Base-by-base conservation (phyloP, 2,329 filamentous ascomycete species). In the Fusarium redolens region DNA sequence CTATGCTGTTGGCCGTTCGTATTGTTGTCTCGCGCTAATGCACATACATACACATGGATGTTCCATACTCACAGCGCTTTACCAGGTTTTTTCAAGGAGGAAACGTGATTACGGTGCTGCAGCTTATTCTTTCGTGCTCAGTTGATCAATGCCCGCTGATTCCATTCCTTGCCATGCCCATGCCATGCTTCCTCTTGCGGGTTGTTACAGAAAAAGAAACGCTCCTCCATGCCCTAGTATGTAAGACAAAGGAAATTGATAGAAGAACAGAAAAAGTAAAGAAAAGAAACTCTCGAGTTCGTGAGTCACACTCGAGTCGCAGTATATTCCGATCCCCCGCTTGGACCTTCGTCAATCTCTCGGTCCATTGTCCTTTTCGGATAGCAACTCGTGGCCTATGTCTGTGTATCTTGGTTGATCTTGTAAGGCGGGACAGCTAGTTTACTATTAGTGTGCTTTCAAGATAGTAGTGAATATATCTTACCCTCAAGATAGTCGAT, bases 21-120 rank as follows among this genome's bases (percentile, higher is more conserved):
- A 10, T 20, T 52, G 41, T 35, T 44, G 51, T 64, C 51, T 56
- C 44, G 37, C 51, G 38, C 44, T 69, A 65, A 69, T 65, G 58
- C 66, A 69, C 33, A 20, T 8, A 28, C 22, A 54, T 20, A 35
- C 30, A 57, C 58, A 57, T 50, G 47, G 30, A 52, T 47, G 25
- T n/a, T 28, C 30, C 41, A 37, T 55, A 25, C 30, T 55, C 41
- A 48, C 51, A 13, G 22, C 43, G 43, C 33, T 51, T 28, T 50
- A 31, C 33, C 40, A 20, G n/a, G 25, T 51, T 40, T 51, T 40
- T 13, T 40, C 60, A 25, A 22, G 25, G 50, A 61, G 41, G 25
- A 68, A 43, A 54, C 20, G 17, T 44, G 30, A 40, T 20, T 35
- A 20, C 44, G 13, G 40, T 52, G 28, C 31, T 51, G 44, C 44